Evolutionary conservation across 2,329 filamentous ascomycete genomes (phyloP).

Genomic region (Penicillium brasilianum): DNA sequence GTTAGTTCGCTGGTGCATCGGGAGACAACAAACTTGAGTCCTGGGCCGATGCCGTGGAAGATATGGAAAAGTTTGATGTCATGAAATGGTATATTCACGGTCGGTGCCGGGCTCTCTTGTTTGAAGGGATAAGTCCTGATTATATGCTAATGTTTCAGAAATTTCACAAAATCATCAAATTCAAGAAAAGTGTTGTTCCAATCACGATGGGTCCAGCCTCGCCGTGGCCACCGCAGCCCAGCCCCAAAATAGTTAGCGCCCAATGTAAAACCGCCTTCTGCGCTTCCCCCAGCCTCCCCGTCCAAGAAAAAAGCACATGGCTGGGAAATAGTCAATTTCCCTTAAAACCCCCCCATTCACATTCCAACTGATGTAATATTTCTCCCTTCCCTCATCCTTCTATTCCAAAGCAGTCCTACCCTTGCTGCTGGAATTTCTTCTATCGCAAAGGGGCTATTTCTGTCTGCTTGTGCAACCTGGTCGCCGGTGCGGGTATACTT

Average conservation of each 20-base stretch:
- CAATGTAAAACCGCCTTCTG: neutral
- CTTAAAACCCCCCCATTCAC: constrained; percentile 22
- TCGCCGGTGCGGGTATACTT: neutral
- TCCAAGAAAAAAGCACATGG: constrained; percentile 28
- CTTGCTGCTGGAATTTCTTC: constrained; percentile 3
- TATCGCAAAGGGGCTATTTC: neutral
- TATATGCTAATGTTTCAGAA: neutral
- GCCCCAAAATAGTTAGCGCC: constrained; percentile 5
- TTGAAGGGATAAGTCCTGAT: neutral
- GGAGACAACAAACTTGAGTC: constrained; percentile 25
- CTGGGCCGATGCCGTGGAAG: constrained; percentile 23
- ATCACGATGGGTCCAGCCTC: neutral
- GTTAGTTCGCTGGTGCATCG: constrained; percentile 51
- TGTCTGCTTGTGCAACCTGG: neutral
- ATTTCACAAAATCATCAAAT: neutral
- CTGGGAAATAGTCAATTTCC: constrained; percentile 23
- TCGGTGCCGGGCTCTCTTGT: too few relatives aligned
- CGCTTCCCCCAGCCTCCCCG: constrained; percentile 26
- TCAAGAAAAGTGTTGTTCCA: neutral
- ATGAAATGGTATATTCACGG: neutral
- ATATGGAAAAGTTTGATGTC: constrained; percentile 6
- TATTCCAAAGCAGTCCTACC: constrained; percentile 1
- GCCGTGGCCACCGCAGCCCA: neutral
- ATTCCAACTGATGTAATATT: constrained; percentile 18
- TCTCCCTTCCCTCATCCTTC: constrained; percentile 1